Base-by-base conservation (phyloP, 1,284 basidiomycete genomes). In the Leccinum subspadiceum region DNA sequence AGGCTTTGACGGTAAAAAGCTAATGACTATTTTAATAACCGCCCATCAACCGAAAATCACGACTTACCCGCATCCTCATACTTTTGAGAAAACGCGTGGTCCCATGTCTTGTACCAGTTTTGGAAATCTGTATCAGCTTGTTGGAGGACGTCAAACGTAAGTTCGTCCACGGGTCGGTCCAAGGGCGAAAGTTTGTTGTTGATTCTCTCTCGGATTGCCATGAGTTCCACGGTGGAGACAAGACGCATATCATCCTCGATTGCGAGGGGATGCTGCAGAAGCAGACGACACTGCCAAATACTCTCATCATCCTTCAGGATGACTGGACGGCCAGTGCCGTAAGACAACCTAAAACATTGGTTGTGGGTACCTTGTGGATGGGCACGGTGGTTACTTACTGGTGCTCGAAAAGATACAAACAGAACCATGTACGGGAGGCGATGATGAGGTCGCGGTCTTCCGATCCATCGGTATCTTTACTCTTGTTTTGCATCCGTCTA, bases 201-300 rank as follows among this genome's bases (percentile, higher is more conserved):
- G 5, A 91, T 80, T 37, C 85, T 79, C 70, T 93, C 90, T 54
- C 91, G 84, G 63, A 92, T 84, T n/a, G 84, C 84, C 84, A 92
- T 90, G 57, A 93, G 80, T 68, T 93, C 92, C 20, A 94, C 91
- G 1, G 93, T 96, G 6, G 94, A 95, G 17, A 96, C 92, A n/a
- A 97, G 84, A 49, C 94, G 87, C 83, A 93, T 94, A 68, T 97
- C 94, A 63, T 96, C 94, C 66, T 93, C 89, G 65, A 95, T 92
- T 6, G 92, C 85, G 20, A 96, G 78, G 13, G 94, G 94, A 71
- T 96, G 94, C 65, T 89, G 86, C 24, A 96, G 78, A n/a, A 95
- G 80, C 37, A 88, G 77, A 49, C 90, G 86, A 63, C 92, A 93
- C 60, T 92, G 85, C 68, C 82, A 84, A 60, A 96, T 94, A 55